Conservation (phyloP, 345 rosid genomes). For the Rhodamnia rubescens region DNA sequence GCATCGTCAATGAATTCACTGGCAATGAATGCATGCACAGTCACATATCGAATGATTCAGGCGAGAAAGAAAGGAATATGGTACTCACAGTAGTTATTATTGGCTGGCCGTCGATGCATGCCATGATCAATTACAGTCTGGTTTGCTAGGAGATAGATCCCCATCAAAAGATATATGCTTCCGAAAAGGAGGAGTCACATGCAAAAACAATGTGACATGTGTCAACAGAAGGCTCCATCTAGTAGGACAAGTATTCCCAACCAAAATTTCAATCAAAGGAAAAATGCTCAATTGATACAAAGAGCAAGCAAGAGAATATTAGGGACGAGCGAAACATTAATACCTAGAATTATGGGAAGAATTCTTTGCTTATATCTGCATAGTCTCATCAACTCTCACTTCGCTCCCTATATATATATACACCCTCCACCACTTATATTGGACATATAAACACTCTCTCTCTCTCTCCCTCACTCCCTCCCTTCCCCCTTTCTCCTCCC, state of each 20-base stretch:
- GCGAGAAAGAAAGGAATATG: background rate
- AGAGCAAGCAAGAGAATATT: slow-evolving; percentile 5
- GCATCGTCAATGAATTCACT: background rate
- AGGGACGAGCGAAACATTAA: slow-evolving; percentile 13
- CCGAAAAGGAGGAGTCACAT: slow-evolving; percentile 11
- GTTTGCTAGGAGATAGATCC: background rate
- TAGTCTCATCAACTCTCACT: background rate
- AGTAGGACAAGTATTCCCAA: slow-evolving; percentile 12
- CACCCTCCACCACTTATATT: slow-evolving; percentile 10
- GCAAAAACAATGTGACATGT: slow-evolving; percentile 17
- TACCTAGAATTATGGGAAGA: slow-evolving; percentile 15
- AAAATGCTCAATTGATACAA: background rate
- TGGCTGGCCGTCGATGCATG: background rate
- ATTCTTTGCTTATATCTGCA: background rate
- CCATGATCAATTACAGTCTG: background rate
- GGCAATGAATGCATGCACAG: background rate
- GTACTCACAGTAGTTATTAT: background rate
- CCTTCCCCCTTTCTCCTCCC: background rate
- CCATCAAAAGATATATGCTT: background rate
- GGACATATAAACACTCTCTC: background rate
- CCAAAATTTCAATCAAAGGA: slow-evolving; percentile 20
- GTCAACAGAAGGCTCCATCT: slow-evolving; percentile 4
- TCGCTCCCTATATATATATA: slow-evolving; percentile 26
- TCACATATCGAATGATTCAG: background rate
- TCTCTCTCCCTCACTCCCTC: background rate